Conservation (phyloP, 2,329 filamentous ascomycete genomes). For the Ascochyta lentis region DNA sequence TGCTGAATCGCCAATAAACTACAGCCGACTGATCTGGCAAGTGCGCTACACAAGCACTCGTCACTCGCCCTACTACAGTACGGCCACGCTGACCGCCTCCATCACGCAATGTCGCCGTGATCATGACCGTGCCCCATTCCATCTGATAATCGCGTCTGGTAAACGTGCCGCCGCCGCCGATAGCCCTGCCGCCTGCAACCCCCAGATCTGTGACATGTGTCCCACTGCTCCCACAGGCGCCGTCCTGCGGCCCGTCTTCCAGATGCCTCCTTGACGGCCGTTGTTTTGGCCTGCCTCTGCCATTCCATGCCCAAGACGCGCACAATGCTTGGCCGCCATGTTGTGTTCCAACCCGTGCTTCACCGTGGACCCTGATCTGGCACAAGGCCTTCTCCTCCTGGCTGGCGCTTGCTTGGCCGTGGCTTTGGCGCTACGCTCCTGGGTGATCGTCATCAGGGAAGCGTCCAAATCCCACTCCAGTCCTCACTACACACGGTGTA, state of each 20-base stretch:
- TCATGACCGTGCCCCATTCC: not conserved
- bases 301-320: constrained; percentile 21
- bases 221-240: constrained; percentile 2
- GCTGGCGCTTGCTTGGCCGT: constrained; percentile 13
- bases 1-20: not conserved
- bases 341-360: constrained; percentile 22
- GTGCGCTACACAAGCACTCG: not conserved
- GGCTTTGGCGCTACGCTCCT: constrained; percentile 18
- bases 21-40: constrained; percentile 2
- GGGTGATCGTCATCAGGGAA: constrained; percentile 13
- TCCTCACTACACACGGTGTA: constrained; percentile 22
- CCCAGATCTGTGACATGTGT: not conserved
- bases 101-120: constrained; percentile 15
- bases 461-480: constrained; percentile 26
- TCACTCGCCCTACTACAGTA: no score
- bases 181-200: constrained; percentile 7
- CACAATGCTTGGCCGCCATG: constrained; percentile 34
- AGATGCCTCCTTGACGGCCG: constrained; percentile 12
- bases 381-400: constrained; percentile 16
- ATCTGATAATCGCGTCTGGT: constrained; percentile 13
- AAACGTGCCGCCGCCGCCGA: constrained; percentile 12
- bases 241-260: constrained; percentile 9
- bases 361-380: constrained; percentile 18
- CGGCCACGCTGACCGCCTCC: constrained; percentile 7
- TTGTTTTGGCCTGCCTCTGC: constrained; percentile 28